Base-by-base conservation (phyloP, 805 yeast genomes). In the Grigorovia jiainica region DNA sequence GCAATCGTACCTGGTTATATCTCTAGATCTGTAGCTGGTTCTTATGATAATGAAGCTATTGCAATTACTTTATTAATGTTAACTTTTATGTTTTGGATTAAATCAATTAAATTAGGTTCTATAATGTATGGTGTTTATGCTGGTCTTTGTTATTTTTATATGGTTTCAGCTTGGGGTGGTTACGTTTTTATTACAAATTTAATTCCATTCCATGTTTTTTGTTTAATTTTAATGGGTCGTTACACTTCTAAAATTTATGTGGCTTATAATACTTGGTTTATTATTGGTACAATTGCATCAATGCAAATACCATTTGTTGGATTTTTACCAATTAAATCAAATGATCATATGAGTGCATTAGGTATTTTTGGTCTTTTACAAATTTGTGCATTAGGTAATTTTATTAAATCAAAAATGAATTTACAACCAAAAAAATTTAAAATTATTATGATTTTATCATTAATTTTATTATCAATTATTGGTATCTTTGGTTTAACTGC, bases 111-210 rank as follows among this genome's bases (percentile, higher is more conserved):
- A 64, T 70, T 82, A 32, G 99, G 98, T 36, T 85, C 95, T 1
- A 79, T 89, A 15, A 73, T 85, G 50, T 86, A 79, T 71, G 92
- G 87, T 9, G 71, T 90, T 2, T 67, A 82, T 52, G 79, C 97
- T 23, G 95, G 98, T 1, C 60, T 87, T 27, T 82, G 79, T 54
- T 92, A 94, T 69, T 92, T 94, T 66, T 92, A 92, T 72, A 92
- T 92, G 99, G 99, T 92, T 40, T 80, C 95, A 38, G 98, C 99
- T 10, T 89, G 99, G 97, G 99, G 99, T 71, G 99, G 99, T 21
- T 92, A 92, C 61, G 99, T 94, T 40, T 92, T 92, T 71, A 94
- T 92, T 66, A 92, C 99, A 45, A 92, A 92, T 68, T 78, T 94
- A 72, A 87, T 92, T 55, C 98, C 98, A 37, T 71, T 92, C 53